phyloP scores from a whole-genome alignment of 306 rosid species.

The Prunus mongolica region DNA sequence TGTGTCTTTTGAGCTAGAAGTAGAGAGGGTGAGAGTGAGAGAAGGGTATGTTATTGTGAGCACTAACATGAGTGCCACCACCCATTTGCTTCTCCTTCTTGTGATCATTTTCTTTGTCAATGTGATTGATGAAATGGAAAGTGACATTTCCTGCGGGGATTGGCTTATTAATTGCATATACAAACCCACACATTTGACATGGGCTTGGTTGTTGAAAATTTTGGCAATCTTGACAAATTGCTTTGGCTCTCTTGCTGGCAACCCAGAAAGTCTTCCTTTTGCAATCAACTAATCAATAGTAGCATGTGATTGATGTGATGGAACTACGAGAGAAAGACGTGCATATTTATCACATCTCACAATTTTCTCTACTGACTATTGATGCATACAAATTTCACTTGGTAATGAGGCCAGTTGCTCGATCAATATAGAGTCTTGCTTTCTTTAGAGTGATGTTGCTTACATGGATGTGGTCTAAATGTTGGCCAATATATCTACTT shows the following conservation, averaged over 20 bases:
- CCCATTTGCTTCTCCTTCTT: background rate
- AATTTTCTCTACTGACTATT: background rate
- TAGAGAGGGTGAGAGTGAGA: background rate
- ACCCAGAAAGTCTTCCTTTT: too few relatives aligned
- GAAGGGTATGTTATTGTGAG: background rate
- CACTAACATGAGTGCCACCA: background rate
- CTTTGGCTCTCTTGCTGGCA: background rate
- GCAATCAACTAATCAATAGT: background rate
- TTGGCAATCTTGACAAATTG: background rate
- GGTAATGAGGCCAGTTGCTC: too few relatives aligned
- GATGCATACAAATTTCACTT: too few relatives aligned
- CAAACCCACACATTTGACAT: conserved; percentile 3
- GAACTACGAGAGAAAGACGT: background rate
- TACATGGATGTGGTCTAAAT: too few relatives aligned
- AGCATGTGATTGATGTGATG: background rate
- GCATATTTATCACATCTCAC: background rate
- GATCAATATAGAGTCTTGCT: too few relatives aligned
- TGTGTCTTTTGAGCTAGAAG: background rate
- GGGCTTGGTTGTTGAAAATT: background rate
- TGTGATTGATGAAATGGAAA: background rate
- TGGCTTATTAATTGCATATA: background rate
- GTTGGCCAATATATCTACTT: too few relatives aligned
- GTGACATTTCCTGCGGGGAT: background rate
- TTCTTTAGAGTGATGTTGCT: too few relatives aligned
- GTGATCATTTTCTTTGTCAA: background rate